These are phyloP conservation scores for Fusarium sublunatum DNA, from an alignment of 2,329 filamentous ascomycete genomes.

Conservation along the genomic window DNA sequence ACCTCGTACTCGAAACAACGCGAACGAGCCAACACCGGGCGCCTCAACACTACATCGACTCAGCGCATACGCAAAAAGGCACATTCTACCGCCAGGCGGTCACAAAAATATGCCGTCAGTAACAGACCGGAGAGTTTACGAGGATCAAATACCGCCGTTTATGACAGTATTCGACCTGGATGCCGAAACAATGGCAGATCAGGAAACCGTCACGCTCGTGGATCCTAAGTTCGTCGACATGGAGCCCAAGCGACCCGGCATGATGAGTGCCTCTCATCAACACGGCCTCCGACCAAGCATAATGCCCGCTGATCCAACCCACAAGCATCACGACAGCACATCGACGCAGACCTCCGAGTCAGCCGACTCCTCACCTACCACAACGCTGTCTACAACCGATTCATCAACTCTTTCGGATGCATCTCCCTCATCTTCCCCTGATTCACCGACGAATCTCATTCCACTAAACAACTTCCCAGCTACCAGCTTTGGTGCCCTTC, in stretches of 20 bases:
- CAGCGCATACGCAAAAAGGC: slow-evolving; percentile 10
- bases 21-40: slow-evolving; percentile 9
- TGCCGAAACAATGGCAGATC: slow-evolving; percentile 64
- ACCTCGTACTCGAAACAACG: slow-evolving; percentile 18
- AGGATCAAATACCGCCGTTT: slow-evolving; percentile 79
- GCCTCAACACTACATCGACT: slow-evolving; percentile 5
- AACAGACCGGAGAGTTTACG: slow-evolving; percentile 69
- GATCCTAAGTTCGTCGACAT: slow-evolving; percentile 64
- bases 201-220: slow-evolving; percentile 65
- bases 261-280: slow-evolving; percentile 53
- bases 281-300: slow-evolving; percentile 54
- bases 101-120: slow-evolving; percentile 68
- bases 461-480: slow-evolving; percentile 76
- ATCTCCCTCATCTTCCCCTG: slow-evolving; percentile 90
- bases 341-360: slow-evolving; percentile 84
- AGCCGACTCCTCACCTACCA: slow-evolving; percentile 93
- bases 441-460: slow-evolving; percentile 82
- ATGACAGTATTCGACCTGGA: slow-evolving; percentile 80
- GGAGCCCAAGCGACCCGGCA: slow-evolving; percentile 54
- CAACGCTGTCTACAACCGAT: slow-evolving; percentile 91
- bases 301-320: slow-evolving; percentile 62
- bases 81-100: slow-evolving; percentile 10
- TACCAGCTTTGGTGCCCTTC: slow-evolving; percentile 64
- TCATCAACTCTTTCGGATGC: slow-evolving; percentile 90
- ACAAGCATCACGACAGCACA: slow-evolving; percentile 81